phyloP scores from a whole-genome alignment of 495 filamentous ascomycete species.

The Penicillium longicatenatum region DNA sequence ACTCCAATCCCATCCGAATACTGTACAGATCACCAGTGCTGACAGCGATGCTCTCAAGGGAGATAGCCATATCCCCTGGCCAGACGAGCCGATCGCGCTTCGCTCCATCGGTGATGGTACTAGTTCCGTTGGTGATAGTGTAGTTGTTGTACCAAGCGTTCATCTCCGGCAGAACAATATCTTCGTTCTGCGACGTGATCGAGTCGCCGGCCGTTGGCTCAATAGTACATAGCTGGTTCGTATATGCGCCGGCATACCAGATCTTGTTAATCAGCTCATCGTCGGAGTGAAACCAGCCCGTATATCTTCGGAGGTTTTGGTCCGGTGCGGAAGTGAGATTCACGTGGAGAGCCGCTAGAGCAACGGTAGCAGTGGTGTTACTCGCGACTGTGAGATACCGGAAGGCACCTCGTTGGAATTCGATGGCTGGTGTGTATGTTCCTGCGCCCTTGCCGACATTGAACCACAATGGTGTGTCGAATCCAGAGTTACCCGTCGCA shows the following conservation, averaged over 20 bases:
- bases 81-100: conserved; percentile 58
- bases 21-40: conserved; percentile 56
- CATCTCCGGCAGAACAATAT: conserved; percentile 26
- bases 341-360: conserved; percentile 18
- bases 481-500: conserved; percentile 42
- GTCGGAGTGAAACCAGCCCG: conserved; percentile 60
- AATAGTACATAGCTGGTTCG: conserved; percentile 58
- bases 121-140: conserved; percentile 50
- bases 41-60: conserved; percentile 52
- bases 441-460: conserved; percentile 26
- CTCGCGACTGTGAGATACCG: conserved; percentile 43
- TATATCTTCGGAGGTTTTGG: conserved; percentile 55
- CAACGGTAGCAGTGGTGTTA: conserved; percentile 24
- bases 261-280: conserved; percentile 59
- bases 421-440: conserved; percentile 30
- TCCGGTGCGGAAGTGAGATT: conserved; percentile 42
- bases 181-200: conserved; percentile 26
- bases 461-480: conserved; percentile 46
- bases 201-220: conserved; percentile 51
- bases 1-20: conserved; percentile 54
- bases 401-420: conserved; percentile 45
- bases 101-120: conserved; percentile 55
- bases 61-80: conserved; percentile 61
- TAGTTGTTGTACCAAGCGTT: conserved; percentile 31
- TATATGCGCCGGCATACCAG: conserved; percentile 68